Evolutionary conservation across 768 basidiomycete genomes (phyloP).

Genomic region (Lentinula lateritia): DNA sequence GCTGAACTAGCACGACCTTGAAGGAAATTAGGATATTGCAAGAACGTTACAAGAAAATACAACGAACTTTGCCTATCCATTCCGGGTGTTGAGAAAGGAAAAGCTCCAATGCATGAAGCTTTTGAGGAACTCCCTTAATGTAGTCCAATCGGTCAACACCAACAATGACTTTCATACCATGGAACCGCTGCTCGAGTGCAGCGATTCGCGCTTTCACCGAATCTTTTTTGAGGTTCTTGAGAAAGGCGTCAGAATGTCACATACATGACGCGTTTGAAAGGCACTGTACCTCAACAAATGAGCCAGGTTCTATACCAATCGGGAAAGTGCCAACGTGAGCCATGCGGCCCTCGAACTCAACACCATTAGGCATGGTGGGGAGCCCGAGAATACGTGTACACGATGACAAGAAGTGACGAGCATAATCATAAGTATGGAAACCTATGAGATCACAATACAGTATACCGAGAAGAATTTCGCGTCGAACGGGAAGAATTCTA

Average conservation of each 20-base stretch:
- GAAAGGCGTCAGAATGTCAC: neutral
- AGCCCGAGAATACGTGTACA: slow-evolving; percentile 95
- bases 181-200: slow-evolving; percentile 84
- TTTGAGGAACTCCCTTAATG: slow-evolving; percentile 99
- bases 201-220: slow-evolving; percentile 77
- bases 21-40: neutral
- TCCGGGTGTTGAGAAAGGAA: slow-evolving; percentile 98
- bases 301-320: slow-evolving; percentile 93
- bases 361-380: slow-evolving; percentile 96
- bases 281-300: slow-evolving; percentile 71
- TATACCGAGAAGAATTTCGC: slow-evolving; percentile 95
- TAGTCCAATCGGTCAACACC: slow-evolving; percentile 98
- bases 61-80: slow-evolving; percentile 89
- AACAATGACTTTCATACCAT: slow-evolving; percentile 94
- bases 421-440: slow-evolving; percentile 99
- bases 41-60: neutral
- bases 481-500: slow-evolving; percentile 93
- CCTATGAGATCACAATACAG: slow-evolving; percentile 96
- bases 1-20: slow-evolving; percentile 91
- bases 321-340: slow-evolving; percentile 99
- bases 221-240: slow-evolving; percentile 71
- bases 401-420: slow-evolving; percentile 97
- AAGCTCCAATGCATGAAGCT: slow-evolving; percentile 91
- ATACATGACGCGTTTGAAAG: neutral
- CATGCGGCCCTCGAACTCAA: slow-evolving; percentile 91